These are phyloP conservation scores for Amaranthus palmeri DNA, from an alignment of 148 eudicot genomes.

Conservation along the genomic window DNA sequence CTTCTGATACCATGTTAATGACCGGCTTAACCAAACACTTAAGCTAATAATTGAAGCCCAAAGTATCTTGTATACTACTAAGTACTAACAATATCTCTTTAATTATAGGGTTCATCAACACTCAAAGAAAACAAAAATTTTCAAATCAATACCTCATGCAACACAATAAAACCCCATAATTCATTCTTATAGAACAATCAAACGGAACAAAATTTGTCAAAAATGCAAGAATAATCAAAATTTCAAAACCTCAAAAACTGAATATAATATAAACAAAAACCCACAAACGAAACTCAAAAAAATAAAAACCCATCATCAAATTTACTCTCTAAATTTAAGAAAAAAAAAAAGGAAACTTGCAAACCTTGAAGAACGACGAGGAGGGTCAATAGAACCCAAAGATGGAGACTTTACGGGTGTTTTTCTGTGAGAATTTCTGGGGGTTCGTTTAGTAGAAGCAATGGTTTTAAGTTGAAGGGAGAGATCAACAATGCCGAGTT, in stretches of 20 bases:
- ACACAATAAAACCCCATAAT: too few relatives aligned
- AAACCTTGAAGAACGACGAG: conserved; percentile 80
- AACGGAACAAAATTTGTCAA: not conserved
- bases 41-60: too few relatives aligned
- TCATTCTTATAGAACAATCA: not conserved
- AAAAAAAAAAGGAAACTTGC: not conserved
- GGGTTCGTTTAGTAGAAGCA: conserved; percentile 29
- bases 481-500: conserved; percentile 70
- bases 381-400: conserved; percentile 33
- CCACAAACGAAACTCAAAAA: not conserved
- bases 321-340: not conserved
- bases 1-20: too few relatives aligned
- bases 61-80: too few relatives aligned
- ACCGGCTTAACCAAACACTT: too few relatives aligned
- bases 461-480: conserved; percentile 58
- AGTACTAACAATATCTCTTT: too few relatives aligned
- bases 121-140: too few relatives aligned
- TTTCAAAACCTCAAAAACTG: not conserved
- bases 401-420: conserved; percentile 28
- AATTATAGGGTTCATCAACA: too few relatives aligned
- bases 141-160: not conserved
- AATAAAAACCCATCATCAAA: not conserved
- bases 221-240: not conserved
- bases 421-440: conserved; percentile 23
- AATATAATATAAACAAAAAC: not conserved